These are phyloP conservation scores for Wickerhamomyces strasburgensis DNA, from an alignment of 805 yeast genomes.

Conservation along the genomic window DNA sequence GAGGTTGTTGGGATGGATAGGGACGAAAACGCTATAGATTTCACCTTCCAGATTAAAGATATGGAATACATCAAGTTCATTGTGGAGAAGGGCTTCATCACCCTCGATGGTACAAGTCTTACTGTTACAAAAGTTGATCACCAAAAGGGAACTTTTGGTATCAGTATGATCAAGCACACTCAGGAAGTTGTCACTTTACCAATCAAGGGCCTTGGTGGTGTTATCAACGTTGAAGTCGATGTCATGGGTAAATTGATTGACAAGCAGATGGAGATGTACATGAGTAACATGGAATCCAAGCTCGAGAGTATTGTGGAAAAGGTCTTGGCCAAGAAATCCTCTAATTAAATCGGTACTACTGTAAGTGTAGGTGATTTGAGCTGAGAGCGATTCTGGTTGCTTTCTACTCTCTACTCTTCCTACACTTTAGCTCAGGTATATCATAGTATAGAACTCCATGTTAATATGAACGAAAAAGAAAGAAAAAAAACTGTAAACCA, in stretches of 20 bases:
- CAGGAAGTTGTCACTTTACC: constrained; percentile 79
- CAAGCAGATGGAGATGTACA: constrained; percentile 64
- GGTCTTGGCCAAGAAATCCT: constrained; percentile 26
- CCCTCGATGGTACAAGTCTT: constrained; percentile 88
- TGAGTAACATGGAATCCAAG: constrained; percentile 36
- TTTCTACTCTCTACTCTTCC: no score
- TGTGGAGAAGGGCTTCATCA: constrained; percentile 92
- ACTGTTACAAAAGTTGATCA: constrained; percentile 81
- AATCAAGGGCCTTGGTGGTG: constrained; percentile 51
- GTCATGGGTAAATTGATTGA: constrained; percentile 88
- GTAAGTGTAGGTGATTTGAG: no score
- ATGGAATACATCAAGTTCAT: constrained; percentile 56
- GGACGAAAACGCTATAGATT: constrained; percentile 63
- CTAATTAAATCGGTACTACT: not conserved
- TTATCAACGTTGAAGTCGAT: constrained; percentile 91
- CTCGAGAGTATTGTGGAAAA: constrained; percentile 35
- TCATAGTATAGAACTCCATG: no score
- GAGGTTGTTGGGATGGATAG: not conserved
- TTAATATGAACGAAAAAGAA: no score
- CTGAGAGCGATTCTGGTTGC: no score
- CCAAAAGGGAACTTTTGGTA: constrained; percentile 51
- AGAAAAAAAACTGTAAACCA: no score
- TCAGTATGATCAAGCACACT: constrained; percentile 90
- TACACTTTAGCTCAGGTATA: no score
- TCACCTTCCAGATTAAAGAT: constrained; percentile 70